Conservation (phyloP, 2,329 filamentous ascomycete genomes). For the Pseudogymnoascus sp. region DNA sequence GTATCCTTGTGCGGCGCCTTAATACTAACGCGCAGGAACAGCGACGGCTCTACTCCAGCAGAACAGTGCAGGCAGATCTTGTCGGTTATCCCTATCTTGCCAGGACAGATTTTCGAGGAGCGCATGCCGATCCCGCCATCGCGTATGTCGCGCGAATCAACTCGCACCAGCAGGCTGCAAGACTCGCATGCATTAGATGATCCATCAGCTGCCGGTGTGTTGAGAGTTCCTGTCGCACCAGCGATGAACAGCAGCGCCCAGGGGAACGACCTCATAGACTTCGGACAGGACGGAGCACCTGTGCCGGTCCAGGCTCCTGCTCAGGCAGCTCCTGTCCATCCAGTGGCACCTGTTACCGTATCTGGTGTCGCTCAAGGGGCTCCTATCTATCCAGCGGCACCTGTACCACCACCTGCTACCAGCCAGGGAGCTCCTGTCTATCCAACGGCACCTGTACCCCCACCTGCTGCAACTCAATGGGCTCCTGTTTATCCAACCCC, state of each 20-base stretch:
- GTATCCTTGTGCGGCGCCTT: not conserved
- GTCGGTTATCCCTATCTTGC: slow-evolving; percentile 75
- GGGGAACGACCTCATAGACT: slow-evolving; percentile 48
- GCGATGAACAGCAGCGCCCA: not conserved
- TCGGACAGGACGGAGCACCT: slow-evolving; percentile 39
- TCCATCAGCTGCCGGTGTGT: not conserved
- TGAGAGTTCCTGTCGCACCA: not conserved
- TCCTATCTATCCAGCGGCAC: not conserved
- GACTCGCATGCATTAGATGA: slow-evolving; percentile 13
- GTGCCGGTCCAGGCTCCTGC: not conserved
- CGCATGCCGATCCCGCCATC: slow-evolving; percentile 46
- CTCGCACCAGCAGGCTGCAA: slow-evolving; percentile 17
- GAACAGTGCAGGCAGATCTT: slow-evolving; percentile 76
- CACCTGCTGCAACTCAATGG: not conserved
- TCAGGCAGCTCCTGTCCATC: not conserved
- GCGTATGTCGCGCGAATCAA: not conserved
- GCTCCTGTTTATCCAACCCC: not conserved
- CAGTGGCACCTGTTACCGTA: not conserved
- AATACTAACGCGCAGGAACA: slow-evolving; percentile 26
- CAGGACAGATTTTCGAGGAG: slow-evolving; percentile 58
- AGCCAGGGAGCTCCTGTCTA: not conserved
- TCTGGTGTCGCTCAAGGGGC: not conserved
- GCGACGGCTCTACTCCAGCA: slow-evolving; percentile 57
- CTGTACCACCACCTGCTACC: not conserved
- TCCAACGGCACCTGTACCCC: not conserved